These are phyloP conservation scores for Epichloe gansuensis DNA, from an alignment of 2,329 filamentous ascomycete genomes.

Conservation along the genomic window DNA sequence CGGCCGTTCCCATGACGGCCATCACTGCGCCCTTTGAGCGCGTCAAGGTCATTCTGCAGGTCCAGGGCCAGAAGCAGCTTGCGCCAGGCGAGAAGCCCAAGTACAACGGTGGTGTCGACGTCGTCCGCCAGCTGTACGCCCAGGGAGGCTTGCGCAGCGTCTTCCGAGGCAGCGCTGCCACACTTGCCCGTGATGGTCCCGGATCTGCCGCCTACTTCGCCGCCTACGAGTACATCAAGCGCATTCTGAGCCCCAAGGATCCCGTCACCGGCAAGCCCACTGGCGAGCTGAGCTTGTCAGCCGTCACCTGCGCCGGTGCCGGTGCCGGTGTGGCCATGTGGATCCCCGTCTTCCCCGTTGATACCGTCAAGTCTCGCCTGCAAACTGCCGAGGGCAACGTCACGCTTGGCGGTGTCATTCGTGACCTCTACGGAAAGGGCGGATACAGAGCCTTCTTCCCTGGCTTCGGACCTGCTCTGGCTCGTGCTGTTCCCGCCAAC, in stretches of 20 bases:
- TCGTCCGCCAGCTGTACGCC: conserved; percentile 84
- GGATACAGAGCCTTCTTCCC: conserved; percentile 93
- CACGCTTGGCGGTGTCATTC: conserved; percentile 67
- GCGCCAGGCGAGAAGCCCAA: conserved; percentile 84
- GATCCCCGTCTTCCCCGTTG: conserved; percentile 96
- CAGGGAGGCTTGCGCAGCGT: conserved; percentile 85
- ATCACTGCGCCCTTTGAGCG: conserved; percentile 99
- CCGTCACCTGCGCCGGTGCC: conserved; percentile 77
- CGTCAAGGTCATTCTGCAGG: conserved; percentile 95
- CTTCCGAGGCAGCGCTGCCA: conserved; percentile 83
- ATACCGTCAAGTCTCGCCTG: conserved; percentile 88
- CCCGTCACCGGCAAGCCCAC: conserved; percentile 56
- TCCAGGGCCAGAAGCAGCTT: conserved; percentile 85
- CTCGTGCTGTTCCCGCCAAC: conserved; percentile 88
- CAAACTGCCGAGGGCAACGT: conserved; percentile 84
- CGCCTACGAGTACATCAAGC: conserved; percentile 93
- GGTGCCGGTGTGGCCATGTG: conserved; percentile 96
- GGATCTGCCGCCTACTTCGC: conserved; percentile 94
- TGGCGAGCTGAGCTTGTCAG: conserved; percentile 68
- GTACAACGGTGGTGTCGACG: conserved; percentile 78
- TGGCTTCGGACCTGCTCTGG: conserved; percentile 83
- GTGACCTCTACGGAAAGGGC: conserved; percentile 69
- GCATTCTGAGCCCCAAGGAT: conserved; percentile 71
- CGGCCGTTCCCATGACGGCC: conserved; percentile 89
- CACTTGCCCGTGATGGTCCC: conserved; percentile 84